A percentile compares a stretch with the other conserved stretches of the same genome.
phyloP scores from a whole-genome alignment of 164 flowering plant genomes.

The Chloranthus sessilifolius region DNA sequence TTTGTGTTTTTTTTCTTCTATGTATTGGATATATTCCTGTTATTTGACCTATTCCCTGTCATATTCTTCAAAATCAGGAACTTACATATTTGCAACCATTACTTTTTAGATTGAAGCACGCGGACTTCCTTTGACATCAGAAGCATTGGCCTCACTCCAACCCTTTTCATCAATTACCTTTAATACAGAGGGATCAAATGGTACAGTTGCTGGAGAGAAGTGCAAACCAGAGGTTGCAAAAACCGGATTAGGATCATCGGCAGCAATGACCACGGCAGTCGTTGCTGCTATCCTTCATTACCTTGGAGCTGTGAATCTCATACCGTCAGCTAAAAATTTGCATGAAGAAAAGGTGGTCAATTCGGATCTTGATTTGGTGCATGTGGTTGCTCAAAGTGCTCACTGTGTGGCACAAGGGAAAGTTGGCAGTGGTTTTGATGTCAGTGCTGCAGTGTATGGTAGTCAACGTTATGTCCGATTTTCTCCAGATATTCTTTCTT shows the following conservation, averaged over 20 bases:
- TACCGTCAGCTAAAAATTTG: constrained; percentile 23
- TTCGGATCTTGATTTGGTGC: constrained; percentile 72
- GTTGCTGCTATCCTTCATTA: constrained; percentile 92
- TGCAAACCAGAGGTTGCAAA: constrained; percentile 97
- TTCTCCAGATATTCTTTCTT: constrained; percentile 84
- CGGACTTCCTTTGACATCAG: constrained; percentile 83
- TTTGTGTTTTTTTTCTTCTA: background rate
- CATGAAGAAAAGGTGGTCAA: constrained; percentile 20
- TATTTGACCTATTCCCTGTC: constrained; percentile 1
- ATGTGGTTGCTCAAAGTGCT: constrained; percentile 84
- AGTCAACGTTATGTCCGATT: constrained; percentile 96
- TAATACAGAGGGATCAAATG: constrained; percentile 56
- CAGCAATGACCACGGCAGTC: constrained; percentile 98
- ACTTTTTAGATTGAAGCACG: constrained; percentile 71
- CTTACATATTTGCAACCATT: background rate
- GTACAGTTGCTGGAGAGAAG: constrained; percentile 21
- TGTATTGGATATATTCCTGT: background rate
- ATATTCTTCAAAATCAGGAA: background rate
- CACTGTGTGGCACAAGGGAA: constrained; percentile 99
- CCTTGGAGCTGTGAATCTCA: constrained; percentile 71
- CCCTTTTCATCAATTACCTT: constrained; percentile 87
- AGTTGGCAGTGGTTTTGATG: constrained; percentile 99
- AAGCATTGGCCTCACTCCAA: constrained; percentile 75
- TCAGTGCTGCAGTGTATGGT: constrained; percentile 97
- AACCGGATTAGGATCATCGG: constrained; percentile 98